A percentile compares a stretch with the other conserved stretches of the same genome.
These are phyloP conservation scores for Sechiopsis laciniata DNA, from an alignment of 306 rosid species.

Conservation along the genomic window DNA sequence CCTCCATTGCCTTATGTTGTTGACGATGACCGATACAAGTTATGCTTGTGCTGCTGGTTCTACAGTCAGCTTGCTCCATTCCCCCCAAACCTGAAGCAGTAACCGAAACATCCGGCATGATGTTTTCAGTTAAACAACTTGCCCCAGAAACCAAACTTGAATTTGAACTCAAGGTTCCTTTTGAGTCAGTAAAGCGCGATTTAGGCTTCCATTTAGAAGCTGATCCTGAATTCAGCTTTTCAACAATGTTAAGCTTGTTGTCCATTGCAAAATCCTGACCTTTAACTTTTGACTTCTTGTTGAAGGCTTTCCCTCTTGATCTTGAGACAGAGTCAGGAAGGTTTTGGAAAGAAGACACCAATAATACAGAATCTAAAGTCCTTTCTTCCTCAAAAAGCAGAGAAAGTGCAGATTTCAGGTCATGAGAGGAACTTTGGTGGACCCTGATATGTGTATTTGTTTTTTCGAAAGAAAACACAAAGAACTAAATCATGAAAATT, in stretches of 20 bases:
- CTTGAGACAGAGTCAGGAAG: slow-evolving; percentile 62
- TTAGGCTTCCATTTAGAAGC: slow-evolving; percentile 37
- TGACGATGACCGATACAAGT: slow-evolving; percentile 36
- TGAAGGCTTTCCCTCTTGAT: slow-evolving; percentile 66
- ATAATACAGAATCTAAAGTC: slow-evolving; percentile 31
- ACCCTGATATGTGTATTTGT: slow-evolving; percentile 41
- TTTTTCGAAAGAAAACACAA: neutral
- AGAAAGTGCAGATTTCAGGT: slow-evolving; percentile 54
- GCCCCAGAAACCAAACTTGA: slow-evolving; percentile 28
- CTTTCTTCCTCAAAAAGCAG: slow-evolving; percentile 34
- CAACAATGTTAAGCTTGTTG: slow-evolving; percentile 27
- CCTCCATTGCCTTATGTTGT: slow-evolving; percentile 32
- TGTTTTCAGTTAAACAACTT: slow-evolving; percentile 29
- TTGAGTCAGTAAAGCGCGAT: slow-evolving; percentile 25
- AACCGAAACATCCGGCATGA: slow-evolving; percentile 16
- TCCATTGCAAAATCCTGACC: slow-evolving; percentile 31
- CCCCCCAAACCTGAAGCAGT: slow-evolving; percentile 27
- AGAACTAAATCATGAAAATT: neutral
- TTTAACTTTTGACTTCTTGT: slow-evolving; percentile 46
- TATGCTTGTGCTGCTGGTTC: slow-evolving; percentile 39
- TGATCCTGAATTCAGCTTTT: slow-evolving; percentile 31
- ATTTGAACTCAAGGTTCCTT: slow-evolving; percentile 31
- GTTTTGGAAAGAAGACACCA: slow-evolving; percentile 37
- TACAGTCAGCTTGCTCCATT: slow-evolving; percentile 36
- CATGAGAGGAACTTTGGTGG: slow-evolving; percentile 56